Base-by-base conservation (phyloP, 495 filamentous ascomycete genomes). In the Penicillium herquei region DNA sequence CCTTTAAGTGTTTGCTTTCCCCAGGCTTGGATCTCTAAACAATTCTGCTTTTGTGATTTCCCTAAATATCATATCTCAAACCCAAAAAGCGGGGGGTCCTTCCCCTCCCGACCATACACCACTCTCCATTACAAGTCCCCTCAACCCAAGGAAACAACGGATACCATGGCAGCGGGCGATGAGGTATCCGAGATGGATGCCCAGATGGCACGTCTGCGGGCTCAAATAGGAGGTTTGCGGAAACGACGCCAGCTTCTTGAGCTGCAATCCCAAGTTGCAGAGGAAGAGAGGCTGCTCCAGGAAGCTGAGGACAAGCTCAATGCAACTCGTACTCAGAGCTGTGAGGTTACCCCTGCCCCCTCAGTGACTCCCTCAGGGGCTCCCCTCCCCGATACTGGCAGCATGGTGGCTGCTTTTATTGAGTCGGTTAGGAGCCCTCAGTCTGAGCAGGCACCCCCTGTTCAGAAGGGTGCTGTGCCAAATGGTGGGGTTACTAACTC, bases 161-260 rank as follows among this genome's bases (percentile, higher is more conserved):
- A 9, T 13, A 37, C 6, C 34, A 37, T 37, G 34, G 12, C 34
- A 37, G 34, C 12, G 34, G 34, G 12, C 34, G 34, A 14, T 12
- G 39, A n/a, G n/a, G 39, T 16, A n/a, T 17, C 14, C 49, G 39
- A n/a, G 49, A 41, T 39, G 18, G 49, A 41, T 31, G 33, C 18
- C 31, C 41, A 54, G 30, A 34, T 52, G 39, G 21, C 16, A 2
- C 18, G 11, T 13, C 16, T 54, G 31, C 31, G 42, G 16, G 30
- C 8, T 7, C 43, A 47, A 4, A 8, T 54, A 7, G 16, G 6
- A 13, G 42, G 13, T 10, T 4, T 54, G 11, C 41, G 32, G 5
- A 39, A 54, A 32, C 32, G 17, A n/a, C 51, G 51, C 11, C 13
- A 54, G 33, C 11, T 46, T 6, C 7, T 47, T 35, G 16, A 54